Evolutionary conservation across 495 filamentous ascomycete genomes (phyloP), one percentile per base, ranked within the genome.

Genomic region (Parathielavia appendiculata): DNA sequence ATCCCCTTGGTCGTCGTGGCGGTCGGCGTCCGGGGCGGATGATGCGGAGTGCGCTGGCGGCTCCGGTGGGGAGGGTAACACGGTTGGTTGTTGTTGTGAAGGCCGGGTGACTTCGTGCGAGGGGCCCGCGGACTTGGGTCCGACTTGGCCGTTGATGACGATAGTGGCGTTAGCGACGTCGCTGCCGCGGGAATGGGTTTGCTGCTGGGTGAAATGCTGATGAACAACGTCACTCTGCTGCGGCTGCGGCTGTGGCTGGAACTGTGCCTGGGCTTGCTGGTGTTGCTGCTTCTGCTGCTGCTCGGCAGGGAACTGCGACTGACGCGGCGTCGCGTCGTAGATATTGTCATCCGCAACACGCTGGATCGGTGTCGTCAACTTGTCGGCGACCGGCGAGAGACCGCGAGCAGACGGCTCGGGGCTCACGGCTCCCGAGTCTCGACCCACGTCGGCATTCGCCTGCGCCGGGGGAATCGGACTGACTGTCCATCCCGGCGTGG

Each of bases 301-400:
- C 41, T 40, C 53, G 12, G 38, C 17, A 19, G 51, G 44, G 46
- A 39, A 56, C 20, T 34, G 49, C 26, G 67, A 69, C 26, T 60
- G 57, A 8, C 73, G 60, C 11, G 76, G 76, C 19, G 76, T 78
- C 0, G 76, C 76, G 38, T 76, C 71, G 52, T 78, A 77, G 9
- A 79, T 69, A 44, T 78, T 75, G 1, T 74, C 70, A 13, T 73
- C 71, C 1, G 51, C 63, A 4, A 62, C 62, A 46, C 56, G 52
- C 13, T 55, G 57, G 0, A 38, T 35, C 39, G 53, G 23, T 35
- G 59, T 41, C 26, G 57, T n/a, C 47, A 53, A 30, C 5, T 54
- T 48, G 20, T 62, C 12, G 3, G 19, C 34, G 1, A 62, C 53
- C 20, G 62, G 44, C 5, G 52, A 38, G 17, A 60, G 35, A 8